These are phyloP conservation scores for Penicillium paxilli DNA, from an alignment of 495 filamentous ascomycete species.

Conservation along the genomic window DNA sequence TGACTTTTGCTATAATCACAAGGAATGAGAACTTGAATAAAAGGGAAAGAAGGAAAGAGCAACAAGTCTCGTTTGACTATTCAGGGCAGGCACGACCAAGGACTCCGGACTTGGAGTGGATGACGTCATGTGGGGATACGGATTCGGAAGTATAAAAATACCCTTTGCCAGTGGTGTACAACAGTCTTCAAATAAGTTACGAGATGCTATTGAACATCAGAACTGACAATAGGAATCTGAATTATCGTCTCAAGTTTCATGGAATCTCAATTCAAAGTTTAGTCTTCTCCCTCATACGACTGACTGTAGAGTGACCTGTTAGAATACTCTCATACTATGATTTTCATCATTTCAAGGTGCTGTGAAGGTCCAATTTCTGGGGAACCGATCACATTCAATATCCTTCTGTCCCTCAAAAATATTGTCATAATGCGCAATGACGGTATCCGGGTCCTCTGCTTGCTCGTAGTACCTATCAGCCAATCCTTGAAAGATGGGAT, in stretches of 20 bases:
- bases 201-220: too few relatives aligned
- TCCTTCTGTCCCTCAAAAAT: constrained; percentile 35
- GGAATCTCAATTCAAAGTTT: too few relatives aligned
- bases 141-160: too few relatives aligned
- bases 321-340: too few relatives aligned
- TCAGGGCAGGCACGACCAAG: too few relatives aligned
- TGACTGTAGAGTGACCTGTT: background rate
- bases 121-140: background rate
- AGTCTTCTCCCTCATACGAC: background rate
- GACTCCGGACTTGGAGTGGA: background rate
- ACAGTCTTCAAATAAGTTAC: too few relatives aligned
- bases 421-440: constrained; percentile 40
- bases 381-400: constrained; percentile 34
- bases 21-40: too few relatives aligned
- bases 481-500: constrained; percentile 34
- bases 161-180: background rate
- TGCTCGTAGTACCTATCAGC: constrained; percentile 38
- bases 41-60: too few relatives aligned
- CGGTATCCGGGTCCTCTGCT: constrained; percentile 36
- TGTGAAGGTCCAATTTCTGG: constrained; percentile 41
- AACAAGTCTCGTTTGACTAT: too few relatives aligned
- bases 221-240: background rate
- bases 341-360: too few relatives aligned
- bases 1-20: too few relatives aligned
- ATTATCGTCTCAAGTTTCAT: too few relatives aligned